Evolutionary conservation across 2,329 filamentous ascomycete species (phyloP).

Genomic region (Dendrostoma leiphaemia): DNA sequence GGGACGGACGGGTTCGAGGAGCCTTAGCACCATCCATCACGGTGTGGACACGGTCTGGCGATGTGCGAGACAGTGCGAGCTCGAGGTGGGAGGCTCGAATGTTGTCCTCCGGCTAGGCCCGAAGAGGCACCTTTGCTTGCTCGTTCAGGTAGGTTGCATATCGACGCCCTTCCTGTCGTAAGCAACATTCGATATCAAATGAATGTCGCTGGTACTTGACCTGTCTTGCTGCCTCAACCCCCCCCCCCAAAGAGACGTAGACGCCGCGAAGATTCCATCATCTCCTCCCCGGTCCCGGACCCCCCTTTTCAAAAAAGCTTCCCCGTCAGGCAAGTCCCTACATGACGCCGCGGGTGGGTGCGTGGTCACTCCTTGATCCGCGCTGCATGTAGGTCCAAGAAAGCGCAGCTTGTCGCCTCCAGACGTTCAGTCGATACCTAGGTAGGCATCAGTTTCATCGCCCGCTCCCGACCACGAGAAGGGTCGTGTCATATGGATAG

Average conservation of each 20-base stretch:
- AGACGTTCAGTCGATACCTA: background rate
- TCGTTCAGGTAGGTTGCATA: conserved; percentile 9
- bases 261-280: too few species aligned
- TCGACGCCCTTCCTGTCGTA: background rate
- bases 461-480: background rate
- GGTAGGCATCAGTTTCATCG: too few species aligned
- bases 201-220: background rate
- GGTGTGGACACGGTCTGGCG: conserved; percentile 1
- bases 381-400: conserved; percentile 13
- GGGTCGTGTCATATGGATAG: too few species aligned
- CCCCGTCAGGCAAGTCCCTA: background rate
- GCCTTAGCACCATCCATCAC: background rate
- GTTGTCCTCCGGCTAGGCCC: background rate
- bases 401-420: background rate
- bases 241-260: too few species aligned
- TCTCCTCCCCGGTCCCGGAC: too few species aligned
- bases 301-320: background rate
- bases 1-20: background rate
- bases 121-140: conserved; percentile 13
- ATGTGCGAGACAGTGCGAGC: conserved; percentile 13
- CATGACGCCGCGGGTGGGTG: background rate
- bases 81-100: background rate
- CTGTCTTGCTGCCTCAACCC: background rate
- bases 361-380: background rate
- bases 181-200: background rate